A percentile compares a stretch with the other conserved stretches of the same genome.
phyloP scores from a whole-genome alignment of 1,139 yeast species.

The Yamadazyma atlantica region DNA sequence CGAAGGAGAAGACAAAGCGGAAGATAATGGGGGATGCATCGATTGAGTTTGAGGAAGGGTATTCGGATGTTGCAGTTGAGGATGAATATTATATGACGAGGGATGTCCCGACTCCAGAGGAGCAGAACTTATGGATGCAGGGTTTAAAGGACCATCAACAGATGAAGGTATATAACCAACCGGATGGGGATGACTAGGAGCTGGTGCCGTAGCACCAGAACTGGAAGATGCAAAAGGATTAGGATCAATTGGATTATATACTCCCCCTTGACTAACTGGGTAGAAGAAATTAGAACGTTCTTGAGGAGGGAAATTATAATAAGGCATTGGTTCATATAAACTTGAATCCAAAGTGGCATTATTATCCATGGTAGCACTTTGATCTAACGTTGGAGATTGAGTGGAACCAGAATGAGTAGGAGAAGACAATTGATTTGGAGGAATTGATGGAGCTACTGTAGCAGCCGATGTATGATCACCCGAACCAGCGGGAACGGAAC shows the following conservation, averaged over 20 bases:
- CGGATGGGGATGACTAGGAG: constrained; percentile 2
- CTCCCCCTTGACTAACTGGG: constrained; percentile 1
- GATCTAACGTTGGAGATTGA: constrained; percentile 8
- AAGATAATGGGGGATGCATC: neutral
- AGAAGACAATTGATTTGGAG: neutral
- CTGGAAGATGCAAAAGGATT: neutral
- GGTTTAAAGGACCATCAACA: neutral
- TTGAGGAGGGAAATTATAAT: constrained; percentile 12
- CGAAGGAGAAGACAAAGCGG: neutral
- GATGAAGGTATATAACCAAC: constrained; percentile 2
- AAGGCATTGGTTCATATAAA: constrained; percentile 8
- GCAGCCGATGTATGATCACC: neutral
- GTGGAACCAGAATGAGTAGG: constrained; percentile 9
- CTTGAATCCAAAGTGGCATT: neutral
- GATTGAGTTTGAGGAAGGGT: neutral
- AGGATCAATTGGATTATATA: neutral
- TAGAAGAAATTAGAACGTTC: constrained; percentile 8
- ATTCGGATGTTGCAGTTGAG: neutral
- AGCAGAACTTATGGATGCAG: neutral
- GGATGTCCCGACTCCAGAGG: no score
- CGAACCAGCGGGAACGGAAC: neutral
- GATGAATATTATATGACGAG: constrained; percentile 1
- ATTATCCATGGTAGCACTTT: neutral
- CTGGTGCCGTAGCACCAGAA: neutral
- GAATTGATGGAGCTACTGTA: neutral